These are phyloP conservation scores for Sergeia podlipaevii DNA, from an alignment of 208 protist genomes.

Conservation along the genomic window DNA sequence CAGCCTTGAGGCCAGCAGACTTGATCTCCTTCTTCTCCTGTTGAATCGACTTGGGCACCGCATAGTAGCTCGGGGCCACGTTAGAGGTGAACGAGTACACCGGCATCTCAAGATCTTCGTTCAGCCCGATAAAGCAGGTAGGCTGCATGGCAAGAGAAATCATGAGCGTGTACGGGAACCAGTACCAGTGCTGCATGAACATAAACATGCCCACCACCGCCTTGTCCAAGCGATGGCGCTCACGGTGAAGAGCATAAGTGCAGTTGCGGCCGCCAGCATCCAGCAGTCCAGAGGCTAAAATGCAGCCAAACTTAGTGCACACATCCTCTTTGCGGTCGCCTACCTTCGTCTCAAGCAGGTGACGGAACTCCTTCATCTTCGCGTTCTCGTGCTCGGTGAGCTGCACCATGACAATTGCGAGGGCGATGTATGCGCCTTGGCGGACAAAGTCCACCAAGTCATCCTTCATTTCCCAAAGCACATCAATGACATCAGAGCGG, in stretches of 20 bases:
- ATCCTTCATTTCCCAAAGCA: slow-evolving; percentile 93
- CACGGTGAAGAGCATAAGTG: slow-evolving; percentile 94
- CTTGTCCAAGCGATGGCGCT: slow-evolving; percentile 93
- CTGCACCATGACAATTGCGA: slow-evolving; percentile 97
- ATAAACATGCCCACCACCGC: slow-evolving; percentile 97
- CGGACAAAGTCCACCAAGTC: slow-evolving; percentile 98
- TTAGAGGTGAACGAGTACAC: slow-evolving; percentile 92
- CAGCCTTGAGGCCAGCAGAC: slow-evolving; percentile 45
- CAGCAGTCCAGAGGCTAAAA: slow-evolving; percentile 96
- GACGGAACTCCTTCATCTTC: slow-evolving; percentile 86
- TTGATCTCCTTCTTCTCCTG: slow-evolving; percentile 88
- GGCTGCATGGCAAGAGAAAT: slow-evolving; percentile 96
- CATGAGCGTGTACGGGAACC: slow-evolving; percentile 98
- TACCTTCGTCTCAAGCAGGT: slow-evolving; percentile 66
- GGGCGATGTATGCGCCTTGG: slow-evolving; percentile 96
- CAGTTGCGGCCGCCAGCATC: slow-evolving; percentile 98
- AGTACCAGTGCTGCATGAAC: slow-evolving; percentile 99
- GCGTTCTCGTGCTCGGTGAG: slow-evolving; percentile 83
- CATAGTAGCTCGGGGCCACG: slow-evolving; percentile 93
- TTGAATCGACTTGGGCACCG: slow-evolving; percentile 72
- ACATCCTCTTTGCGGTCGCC: slow-evolving; percentile 94
- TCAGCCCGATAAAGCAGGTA: slow-evolving; percentile 97
- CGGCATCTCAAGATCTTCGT: slow-evolving; percentile 96
- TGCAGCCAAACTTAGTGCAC: slow-evolving; percentile 97
- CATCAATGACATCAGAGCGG: slow-evolving; percentile 86